Conservation (phyloP, 495 filamentous ascomycete genomes). For the Tuber borchii region DNA sequence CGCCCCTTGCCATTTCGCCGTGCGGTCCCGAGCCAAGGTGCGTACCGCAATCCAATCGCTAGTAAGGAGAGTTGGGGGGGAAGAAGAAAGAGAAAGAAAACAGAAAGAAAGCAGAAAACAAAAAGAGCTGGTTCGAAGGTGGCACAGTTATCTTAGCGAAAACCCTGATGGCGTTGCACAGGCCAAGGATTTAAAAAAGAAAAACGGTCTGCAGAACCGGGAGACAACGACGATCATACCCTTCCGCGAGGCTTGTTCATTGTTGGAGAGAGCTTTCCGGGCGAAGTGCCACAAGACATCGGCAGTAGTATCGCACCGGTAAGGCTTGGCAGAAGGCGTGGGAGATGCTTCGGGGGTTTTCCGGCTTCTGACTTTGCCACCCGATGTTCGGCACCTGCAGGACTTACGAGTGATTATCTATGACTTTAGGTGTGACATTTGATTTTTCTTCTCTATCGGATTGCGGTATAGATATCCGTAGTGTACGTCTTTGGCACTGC, state of each 20-base stretch:
- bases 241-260: neutral
- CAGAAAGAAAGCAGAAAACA: neutral
- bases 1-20: neutral
- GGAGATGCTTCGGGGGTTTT: neutral
- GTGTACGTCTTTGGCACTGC: neutral
- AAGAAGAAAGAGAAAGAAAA: no score
- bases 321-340: neutral
- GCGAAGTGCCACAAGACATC: neutral
- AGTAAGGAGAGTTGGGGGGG: neutral
- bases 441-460: neutral
- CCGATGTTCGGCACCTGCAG: neutral
- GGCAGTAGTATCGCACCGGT: neutral
- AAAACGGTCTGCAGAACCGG: neutral
- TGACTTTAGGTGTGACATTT: neutral
- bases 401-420: neutral
- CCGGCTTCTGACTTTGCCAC: neutral
- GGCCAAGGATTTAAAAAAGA: neutral
- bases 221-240: neutral
- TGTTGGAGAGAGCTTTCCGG: neutral
- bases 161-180: neutral
- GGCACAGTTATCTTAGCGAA: neutral
- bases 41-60: neutral
- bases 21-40: neutral
- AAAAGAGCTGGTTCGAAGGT: neutral
- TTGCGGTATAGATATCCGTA: neutral